These are phyloP conservation scores for Ceratocystis smalleyi DNA, from an alignment of 2,329 filamentous ascomycete species.

Conservation along the genomic window DNA sequence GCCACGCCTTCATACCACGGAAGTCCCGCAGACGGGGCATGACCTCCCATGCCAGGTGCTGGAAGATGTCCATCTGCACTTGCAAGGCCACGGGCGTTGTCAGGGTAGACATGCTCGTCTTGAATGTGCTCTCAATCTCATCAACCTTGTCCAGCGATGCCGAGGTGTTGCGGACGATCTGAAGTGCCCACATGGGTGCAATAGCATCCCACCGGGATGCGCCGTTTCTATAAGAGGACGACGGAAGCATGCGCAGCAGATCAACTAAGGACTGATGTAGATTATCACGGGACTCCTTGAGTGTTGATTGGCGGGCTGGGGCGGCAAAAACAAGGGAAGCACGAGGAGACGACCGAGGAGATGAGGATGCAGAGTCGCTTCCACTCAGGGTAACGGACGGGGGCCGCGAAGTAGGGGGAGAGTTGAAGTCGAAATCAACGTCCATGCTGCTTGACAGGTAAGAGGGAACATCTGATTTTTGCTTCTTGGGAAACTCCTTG, in stretches of 20 bases:
- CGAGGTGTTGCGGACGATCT: conserved; percentile 43
- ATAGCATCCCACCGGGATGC: conserved; percentile 37
- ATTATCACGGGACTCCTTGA: conserved; percentile 31
- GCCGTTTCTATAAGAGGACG: conserved; percentile 21
- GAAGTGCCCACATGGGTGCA: conserved; percentile 37
- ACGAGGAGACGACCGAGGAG: conserved; percentile 33
- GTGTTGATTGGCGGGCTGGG: conserved; percentile 28
- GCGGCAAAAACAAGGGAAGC: conserved; percentile 25
- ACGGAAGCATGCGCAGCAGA: conserved; percentile 36
- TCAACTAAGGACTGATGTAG: conserved; percentile 40
- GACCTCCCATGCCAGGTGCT: conserved; percentile 28
- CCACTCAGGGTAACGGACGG: conserved; percentile 38
- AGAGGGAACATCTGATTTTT: conserved; percentile 20
- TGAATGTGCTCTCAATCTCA: conserved; percentile 34
- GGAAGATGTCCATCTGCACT: conserved; percentile 25
- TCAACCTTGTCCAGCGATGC: conserved; percentile 34
- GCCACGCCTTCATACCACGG: conserved; percentile 16
- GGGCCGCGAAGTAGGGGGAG: conserved; percentile 30
- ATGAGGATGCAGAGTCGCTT: conserved; percentile 34
- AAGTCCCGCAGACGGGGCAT: conserved; percentile 16
- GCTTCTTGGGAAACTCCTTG: conserved; percentile 1
- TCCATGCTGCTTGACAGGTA: conserved; percentile 10
- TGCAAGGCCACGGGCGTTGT: conserved; percentile 33
- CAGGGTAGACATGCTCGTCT: conserved; percentile 30
- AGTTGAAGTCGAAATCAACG: conserved; percentile 35